phyloP scores from a whole-genome alignment of 2,329 filamentous ascomycete genomes.

The Claviceps digitariae region DNA sequence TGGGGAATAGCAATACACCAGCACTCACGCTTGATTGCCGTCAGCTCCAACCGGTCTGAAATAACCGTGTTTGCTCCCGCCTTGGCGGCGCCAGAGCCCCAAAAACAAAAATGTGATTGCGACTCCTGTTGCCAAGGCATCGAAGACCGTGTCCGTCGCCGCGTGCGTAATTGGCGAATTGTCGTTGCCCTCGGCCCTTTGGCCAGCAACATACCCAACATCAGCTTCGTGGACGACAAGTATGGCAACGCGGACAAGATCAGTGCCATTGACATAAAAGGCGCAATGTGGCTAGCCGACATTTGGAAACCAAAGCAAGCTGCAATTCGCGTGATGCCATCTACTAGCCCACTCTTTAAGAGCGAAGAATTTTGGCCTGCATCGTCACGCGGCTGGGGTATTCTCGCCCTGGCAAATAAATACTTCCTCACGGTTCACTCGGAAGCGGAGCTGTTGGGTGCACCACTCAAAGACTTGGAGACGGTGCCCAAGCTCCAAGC shows the following conservation, averaged over 20 bases:
- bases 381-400: conserved; percentile 31
- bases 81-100: conserved; percentile 10
- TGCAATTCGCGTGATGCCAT: conserved; percentile 13
- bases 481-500: conserved; percentile 8
- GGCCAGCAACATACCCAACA: conserved; percentile 37
- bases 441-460: conserved; percentile 22
- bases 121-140: conserved; percentile 2
- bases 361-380: conserved; percentile 18
- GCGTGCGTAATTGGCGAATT: conserved; percentile 37
- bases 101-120: conserved; percentile 5
- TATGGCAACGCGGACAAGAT: conserved; percentile 35
- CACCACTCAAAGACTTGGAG: conserved; percentile 10
- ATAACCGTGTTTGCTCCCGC: conserved; percentile 40
- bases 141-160: conserved; percentile 23
- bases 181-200: conserved; percentile 25
- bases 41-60: conserved; percentile 59
- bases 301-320: conserved; percentile 31
- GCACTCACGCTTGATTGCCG: conserved; percentile 70
- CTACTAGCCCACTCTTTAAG: conserved; percentile 7
- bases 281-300: conserved; percentile 33
- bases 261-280: conserved; percentile 36
- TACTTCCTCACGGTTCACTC: conserved; percentile 26
- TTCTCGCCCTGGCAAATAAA: conserved; percentile 30
- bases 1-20: conserved; percentile 83
- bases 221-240: conserved; percentile 35